Base-by-base conservation (phyloP, 1,284 basidiomycete genomes). In the Moniliophthora roreri region DNA sequence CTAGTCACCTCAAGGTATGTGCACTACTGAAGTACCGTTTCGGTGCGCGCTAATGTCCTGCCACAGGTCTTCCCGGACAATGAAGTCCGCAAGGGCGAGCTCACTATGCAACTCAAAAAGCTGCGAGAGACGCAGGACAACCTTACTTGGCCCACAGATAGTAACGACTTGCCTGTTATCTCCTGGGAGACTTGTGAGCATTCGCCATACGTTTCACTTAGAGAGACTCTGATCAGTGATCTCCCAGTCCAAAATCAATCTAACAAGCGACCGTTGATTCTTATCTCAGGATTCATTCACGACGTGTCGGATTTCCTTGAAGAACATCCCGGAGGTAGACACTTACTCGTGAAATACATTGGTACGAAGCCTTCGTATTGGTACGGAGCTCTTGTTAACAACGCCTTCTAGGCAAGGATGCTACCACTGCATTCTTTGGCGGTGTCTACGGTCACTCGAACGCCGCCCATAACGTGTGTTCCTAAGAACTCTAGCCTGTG, bases 361-460 rank as follows among this genome's bases (percentile, higher is more conserved):
- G 87, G 87, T 54, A 82, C 79, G 63, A 59, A 82, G 89, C 1
- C 89, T 89, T 66, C 86, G 91, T 58, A 89, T 90, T 66, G 7
- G 28, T 32, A 6, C 88, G 85, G 36, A 89, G 90, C 62, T 87
- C 85, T 21, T 88, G 70, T 83, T 84, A 59, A 77, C 82, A 62
- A 39, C 79, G 57, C n/a, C 23, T 51, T 20, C 18, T 15, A 48
- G 91, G 91, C 40, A 85, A 81, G 61, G 93, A 96, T 64, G 93
- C 90, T 2, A 93, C 93, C 0, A 89, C 91, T 0, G 93, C 93
- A 2, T 96, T 97, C 80, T 95, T 94, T 65, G 94, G 94, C 55
- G 94, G 93, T 62, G 89, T 95, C 1, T 95, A 95, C 67, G 91
- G 95, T 60, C 93, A 96, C 68, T 94, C 91, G 21, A 95, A 95